Percentiles rank a stretch among this genome's conserved stretches.
These are phyloP conservation scores for Naegleria fowleri DNA, from an alignment of 208 protist species.

Conservation along the genomic window DNA sequence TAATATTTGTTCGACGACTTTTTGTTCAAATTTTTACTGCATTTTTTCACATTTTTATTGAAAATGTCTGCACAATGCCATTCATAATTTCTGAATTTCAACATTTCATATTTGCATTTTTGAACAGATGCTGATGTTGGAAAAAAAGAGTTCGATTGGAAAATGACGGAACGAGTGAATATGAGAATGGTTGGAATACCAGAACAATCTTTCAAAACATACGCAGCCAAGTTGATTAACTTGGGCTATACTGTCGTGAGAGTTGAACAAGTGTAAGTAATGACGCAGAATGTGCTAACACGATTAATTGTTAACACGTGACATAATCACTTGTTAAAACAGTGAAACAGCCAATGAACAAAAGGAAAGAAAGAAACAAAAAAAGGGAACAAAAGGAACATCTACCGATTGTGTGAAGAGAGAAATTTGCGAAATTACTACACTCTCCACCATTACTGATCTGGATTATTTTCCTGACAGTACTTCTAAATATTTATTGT, in stretches of 20 bases:
- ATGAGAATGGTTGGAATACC: constrained; percentile 85
- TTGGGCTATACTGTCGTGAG: constrained; percentile 80
- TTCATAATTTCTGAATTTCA: too few relatives aligned
- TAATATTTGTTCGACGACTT: background rate
- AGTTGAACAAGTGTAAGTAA: constrained; percentile 78
- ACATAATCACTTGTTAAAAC: background rate
- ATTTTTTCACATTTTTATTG: too few relatives aligned
- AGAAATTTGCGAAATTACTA: constrained; percentile 75
- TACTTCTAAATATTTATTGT: constrained; percentile 38
- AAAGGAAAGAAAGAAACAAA: constrained; percentile 45
- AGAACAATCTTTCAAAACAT: constrained; percentile 76
- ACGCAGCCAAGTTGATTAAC: constrained; percentile 79
- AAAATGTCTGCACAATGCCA: too few relatives aligned
- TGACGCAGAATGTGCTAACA: constrained; percentile 39
- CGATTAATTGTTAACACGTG: background rate
- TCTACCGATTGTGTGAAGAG: constrained; percentile 53
- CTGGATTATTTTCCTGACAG: constrained; percentile 38
- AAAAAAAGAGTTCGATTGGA: constrained; percentile 81
- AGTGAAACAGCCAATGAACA: constrained; percentile 39
- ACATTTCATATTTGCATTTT: too few relatives aligned
- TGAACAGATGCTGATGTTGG: constrained; percentile 76
- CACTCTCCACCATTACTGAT: constrained; percentile 79
- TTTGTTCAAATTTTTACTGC: background rate
- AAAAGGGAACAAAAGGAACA: constrained; percentile 33
- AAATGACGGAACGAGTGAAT: constrained; percentile 77